Evolutionary conservation across 208 protist genomes (phyloP), one percentile per base, ranked within the genome.

Genomic region (Crithidia acanthocephali): DNA sequence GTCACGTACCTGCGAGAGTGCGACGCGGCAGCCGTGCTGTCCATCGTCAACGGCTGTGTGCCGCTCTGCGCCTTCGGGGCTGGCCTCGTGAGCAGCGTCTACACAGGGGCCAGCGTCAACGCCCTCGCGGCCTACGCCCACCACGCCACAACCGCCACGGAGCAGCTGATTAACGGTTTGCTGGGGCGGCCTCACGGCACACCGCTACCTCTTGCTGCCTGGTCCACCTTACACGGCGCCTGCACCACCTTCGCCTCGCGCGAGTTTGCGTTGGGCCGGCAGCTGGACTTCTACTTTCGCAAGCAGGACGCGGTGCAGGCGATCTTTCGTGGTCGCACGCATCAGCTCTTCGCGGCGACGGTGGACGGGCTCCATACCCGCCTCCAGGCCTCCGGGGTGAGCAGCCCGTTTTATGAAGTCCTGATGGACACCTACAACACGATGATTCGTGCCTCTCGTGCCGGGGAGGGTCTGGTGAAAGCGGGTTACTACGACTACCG

Each of bases 401-500:
- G 51, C 2, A 90, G 79, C 8, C 92, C 87, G 0, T 94, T 97
- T 59, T 94, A 87, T 58, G 89, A 95, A 55, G 81, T 90, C 44
- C 70, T 97, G n/a, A 89, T 97, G 83, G 90, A 97, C 76, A 77
- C 88, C 8, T 95, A 90, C 72, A 79, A 84, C 75, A 94, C 88
- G 16, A 59, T 92, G 48, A 53, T 94, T 32, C 85, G 90, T n/a
- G 87, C 92, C 32, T 92, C 89, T 7, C 69, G 75, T 0, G 81
- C 74, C 0, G 92, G 92, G 1, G 73, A 81, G 11, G 85, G 88
- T 0, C 81, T 97, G 6, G 92, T 97, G 47, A 79, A 85, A 72
- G 72, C 72, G 22, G 89, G 85, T 25, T 58, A 73, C 57, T 90
- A 91, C 74, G 79, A 76, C 33, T 91, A 88, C 66, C 57, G 80